Base-by-base conservation (phyloP, 805 yeast species). In the Kodamaea fukazawae region DNA sequence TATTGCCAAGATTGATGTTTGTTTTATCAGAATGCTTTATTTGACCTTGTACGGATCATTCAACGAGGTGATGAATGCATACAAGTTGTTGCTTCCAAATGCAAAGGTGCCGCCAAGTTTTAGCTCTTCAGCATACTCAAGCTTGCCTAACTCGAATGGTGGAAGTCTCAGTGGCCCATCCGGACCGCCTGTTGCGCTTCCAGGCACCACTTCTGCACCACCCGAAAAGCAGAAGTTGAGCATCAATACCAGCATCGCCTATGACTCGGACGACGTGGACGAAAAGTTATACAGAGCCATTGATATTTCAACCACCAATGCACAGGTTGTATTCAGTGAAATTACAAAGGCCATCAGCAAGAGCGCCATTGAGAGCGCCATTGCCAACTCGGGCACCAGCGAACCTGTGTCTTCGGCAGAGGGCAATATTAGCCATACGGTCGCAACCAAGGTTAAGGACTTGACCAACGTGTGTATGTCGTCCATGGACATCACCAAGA, bases 401-500 rank as follows among this genome's bases (percentile, higher is more conserved):
- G 23, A 20, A 8, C 23, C 23, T 13, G 53, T 48, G 13, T 31
- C 49, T n/a, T 13, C 18, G 4, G n/a, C 33, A 7, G 22, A 14
- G 17, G 18, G 34, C 13, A 33, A 36, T 14, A 57, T 63, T n/a
- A 60, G 60, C 13, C 55, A 72, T n/a, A 55, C 59, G 4, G 72
- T 80, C 25, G 81, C 86, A 1, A 54, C 72, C 4, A 83, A 82
- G 49, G 83, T 88, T 23, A 81, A 81, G 49, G 96, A 88, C 35
- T 67, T 90, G 35, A 83, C 95, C 0, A 73, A 70, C 33, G 83
- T 86, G 9, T 88, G 96, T 56, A 77, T 85, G 40, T 68, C 79
- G 13, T 86, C 96, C 1, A 81, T 85, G 75, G 96, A 87, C n/a
- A 75, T 84, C 30, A 85, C 95, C 7, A 80, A 82, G 47, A 65